Base-by-base conservation (phyloP, 805 yeast genomes). In the Komagataella mondaviorum region DNA sequence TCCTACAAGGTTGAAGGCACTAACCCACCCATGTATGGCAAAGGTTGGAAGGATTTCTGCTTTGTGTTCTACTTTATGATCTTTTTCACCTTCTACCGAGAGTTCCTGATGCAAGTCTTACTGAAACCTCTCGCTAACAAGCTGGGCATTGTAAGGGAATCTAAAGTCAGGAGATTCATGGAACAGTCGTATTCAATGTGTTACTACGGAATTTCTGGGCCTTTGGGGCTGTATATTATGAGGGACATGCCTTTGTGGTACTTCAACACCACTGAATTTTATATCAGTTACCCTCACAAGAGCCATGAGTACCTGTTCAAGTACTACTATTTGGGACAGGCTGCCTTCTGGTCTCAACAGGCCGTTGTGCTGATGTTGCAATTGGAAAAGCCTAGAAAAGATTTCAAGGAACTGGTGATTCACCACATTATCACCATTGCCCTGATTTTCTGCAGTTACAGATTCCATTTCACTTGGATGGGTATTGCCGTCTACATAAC, bases 271-370 rank as follows among this genome's bases (percentile, higher is more conserved):
- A 72, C 80, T 3, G 81, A 87, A 44, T 85, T 91, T 72, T 93
- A 88, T 67, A 75, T 65, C 54, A 70, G 77, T 23, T 91, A 84
- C 65, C 99, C 99, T 6, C 98, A 93, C 69, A 72, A 77, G 54
- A 73, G 83, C 39, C 86, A 85, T 61, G 83, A 77, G 52, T 75
- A 71, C 54, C 71, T 74, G 52, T 85, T 85, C 71, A 93, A 93
- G 70, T 65, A 80, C 12, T 93, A 85, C 63, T 93, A 93, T 65
- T 71, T 93, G 55, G 81, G 86, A 46, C 98, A 93, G 70, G 97
- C 98, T 5, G 85, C 97, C 4, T 93, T 88, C 67, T 93, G 99
- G 99, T 81, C 89, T 20, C 99, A 93, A 71, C 99, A 93, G 69
- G 83, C 95, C 1, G 81, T 86, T 45, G 85, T 93, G 36, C 72